Evolutionary conservation across 192 early-diverging fungal genomes (phyloP), one percentile per base, ranked within the genome.

Genomic region (Umbelopsis sp.): DNA sequence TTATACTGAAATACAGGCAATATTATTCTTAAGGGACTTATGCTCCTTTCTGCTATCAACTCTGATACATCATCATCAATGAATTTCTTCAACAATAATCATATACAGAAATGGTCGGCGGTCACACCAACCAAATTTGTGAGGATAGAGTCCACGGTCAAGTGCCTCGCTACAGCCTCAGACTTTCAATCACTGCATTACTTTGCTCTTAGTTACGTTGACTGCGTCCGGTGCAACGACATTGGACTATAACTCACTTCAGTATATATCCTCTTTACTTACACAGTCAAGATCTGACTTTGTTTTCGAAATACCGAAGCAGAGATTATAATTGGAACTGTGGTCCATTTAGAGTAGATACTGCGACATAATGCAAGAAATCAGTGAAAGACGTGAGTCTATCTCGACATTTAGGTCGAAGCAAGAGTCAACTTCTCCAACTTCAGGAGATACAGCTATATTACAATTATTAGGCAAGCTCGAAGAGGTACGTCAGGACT

Each of bases 401-500:
- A 2, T 61, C 1, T 61, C 25, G 12, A 22, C 55, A 15, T 61
- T 25, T 7, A 61, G 33, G 18, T 27, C 55, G 27, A 61, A 61
- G 35, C 18, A 25, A 4, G 55, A 61, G 18, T 37, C 4, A 8
- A 13, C 2, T 33, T 35, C 25, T 25, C 55, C 55, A 12, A 61
- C 10, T 3, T 35, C 55, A 35, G 52, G 52, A 15, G 71, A 73
- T 27, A 67, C 50, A 25, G 50, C 49, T 25, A 50, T 55, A 37
- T 46, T 30, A 20, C 65, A 73, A 33, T 41, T 73, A 22, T 22
- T 73, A 46, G 52, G 25, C 35, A 73, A 73, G 67, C 65, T 73
- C 6, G 71, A 73, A 45, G 51, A 73, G 52, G 71, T 73, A 65
- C 16, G 23, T 46, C 27, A 30, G 48, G 12, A 16, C 20, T 23